Base-by-base conservation (phyloP, 768 basidiomycete species). In the Polyporus arcularius region DNA sequence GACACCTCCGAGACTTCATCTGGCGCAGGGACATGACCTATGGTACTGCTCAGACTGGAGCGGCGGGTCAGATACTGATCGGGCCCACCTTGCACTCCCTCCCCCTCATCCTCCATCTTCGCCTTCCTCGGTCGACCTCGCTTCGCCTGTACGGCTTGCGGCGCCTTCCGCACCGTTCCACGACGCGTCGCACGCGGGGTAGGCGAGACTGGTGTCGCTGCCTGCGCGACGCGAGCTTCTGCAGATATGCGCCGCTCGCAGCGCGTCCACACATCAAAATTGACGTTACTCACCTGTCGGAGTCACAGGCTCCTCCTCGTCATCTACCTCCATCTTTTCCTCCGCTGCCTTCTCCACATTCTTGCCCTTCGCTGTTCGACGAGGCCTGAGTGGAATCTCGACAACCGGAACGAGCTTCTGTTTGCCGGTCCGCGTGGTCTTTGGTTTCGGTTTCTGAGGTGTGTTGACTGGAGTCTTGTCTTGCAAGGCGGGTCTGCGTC, bases 401-500 rank as follows among this genome's bases (percentile, higher is more conserved):
- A 66, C 60, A 4, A 65, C 62, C 3, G 66, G 62, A 16, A 65
- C 55, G 26, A 60, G 55, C 38, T 40, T 39, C 2, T 55, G 53
- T 43, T 62, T 59, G 16, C 51, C 57, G 8, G 58, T 26, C 48
- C 53, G 48, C 41, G 62, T 41, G 15, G 40, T 16, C 42, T 55
- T 55, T 15, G 32, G 26, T 31, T 58, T 55, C 8, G 50, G 45
- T 49, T 64, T 56, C 55, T 65, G 67, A 4, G 67, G 70, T 4
- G 66, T 71, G 53, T 72, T 70, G 12, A 64, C 59, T 15, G 71
- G 68, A 1, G 71, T 70, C 45, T 69, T 70, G 55, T 70, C 69
- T 50, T 59, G 62, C 49, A 70, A 53, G 2, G 61, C 65, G 14
- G 62, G 60, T 30, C 62, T 58, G 6, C 62, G 57, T 41, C 62